Base-by-base conservation (phyloP, 2,329 filamentous ascomycete species). In the Chrysosporium queenslandicum region DNA sequence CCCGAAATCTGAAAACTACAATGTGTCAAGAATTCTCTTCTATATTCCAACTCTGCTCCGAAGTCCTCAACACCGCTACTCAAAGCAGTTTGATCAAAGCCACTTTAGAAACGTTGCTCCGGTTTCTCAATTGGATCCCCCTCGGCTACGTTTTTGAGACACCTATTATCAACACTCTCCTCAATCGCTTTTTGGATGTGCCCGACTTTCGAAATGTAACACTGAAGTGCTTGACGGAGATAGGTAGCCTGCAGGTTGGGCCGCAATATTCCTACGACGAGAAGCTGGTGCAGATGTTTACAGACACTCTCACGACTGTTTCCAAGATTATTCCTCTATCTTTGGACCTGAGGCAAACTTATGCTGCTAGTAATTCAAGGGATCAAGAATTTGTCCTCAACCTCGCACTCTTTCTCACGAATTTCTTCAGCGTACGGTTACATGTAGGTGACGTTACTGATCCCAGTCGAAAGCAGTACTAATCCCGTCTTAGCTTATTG, bases 331-430 rank as follows among this genome's bases (percentile, higher is more conserved):
- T 98, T 48, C 92, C 94, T 2, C 75, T 97, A 39, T 81, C 86
- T 5, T 78, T 97, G 58, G 90, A 97, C 64, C 77, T 98, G 53
- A 95, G 94, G 75, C 78, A 81, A 56, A 95, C 90, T 12, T 98
- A 97, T 64, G 85, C 86, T 18, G 83, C 83, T 56, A 97, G 91
- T 70, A 96, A 95, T 70, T 84, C 88, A 39, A 82, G 82, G 63
- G 92, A 98, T 61, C 92, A 98, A 66, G 91, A 98, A 66, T 98
- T 98, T 66, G 89, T 98, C 48, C 89, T 96, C 69, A 97, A 98
- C 64, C 72, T 98, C 56, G 91, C 92, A 1, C 79, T 98, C 9
- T 98, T 98, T 73, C 78, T 98, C 25, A 94, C 86, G 73, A 97
- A 94, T 69, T 98, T 96, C 70, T 98, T 97, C 68, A 86, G 86